A percentile compares a stretch with the other conserved stretches of the same genome.
These are phyloP conservation scores for Cryptococcus sp. DNA, from an alignment of 1,284 basidiomycete genomes.

Conservation along the genomic window DNA sequence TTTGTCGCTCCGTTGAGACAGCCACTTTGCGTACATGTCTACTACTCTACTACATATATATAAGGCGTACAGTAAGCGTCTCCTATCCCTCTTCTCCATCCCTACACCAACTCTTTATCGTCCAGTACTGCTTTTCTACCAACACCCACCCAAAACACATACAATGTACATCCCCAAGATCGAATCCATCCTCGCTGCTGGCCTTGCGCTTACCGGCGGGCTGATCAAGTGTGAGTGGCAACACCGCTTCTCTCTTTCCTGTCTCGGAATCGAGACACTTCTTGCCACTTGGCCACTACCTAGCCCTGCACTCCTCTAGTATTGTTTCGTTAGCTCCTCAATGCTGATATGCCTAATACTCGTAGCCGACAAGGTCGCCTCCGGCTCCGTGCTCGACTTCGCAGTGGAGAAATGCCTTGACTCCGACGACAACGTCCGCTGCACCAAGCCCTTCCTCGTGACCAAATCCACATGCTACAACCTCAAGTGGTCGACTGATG, in stretches of 20 bases:
- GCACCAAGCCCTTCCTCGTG: constrained; percentile 51
- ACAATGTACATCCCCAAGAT: constrained; percentile 51
- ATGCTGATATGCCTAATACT: background rate
- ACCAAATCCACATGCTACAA: constrained; percentile 49
- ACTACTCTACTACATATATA: no score
- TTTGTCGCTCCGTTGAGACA: no score
- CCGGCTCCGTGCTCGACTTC: constrained; percentile 47
- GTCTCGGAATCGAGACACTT: background rate
- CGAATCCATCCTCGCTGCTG: constrained; percentile 37
- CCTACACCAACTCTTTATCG: no score
- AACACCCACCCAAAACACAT: background rate
- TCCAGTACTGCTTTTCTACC: background rate
- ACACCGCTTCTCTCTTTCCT: no score
- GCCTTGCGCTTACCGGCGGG: constrained; percentile 37
- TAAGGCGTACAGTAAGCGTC: no score
- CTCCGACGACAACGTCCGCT: constrained; percentile 43
- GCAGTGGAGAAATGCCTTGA: constrained; percentile 51
- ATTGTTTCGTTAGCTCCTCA: background rate
- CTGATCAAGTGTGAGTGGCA: constrained; percentile 34
- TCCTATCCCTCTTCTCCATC: no score
- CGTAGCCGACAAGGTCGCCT: constrained; percentile 28
- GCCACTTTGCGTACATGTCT: no score
- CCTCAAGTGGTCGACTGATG: constrained; percentile 51
- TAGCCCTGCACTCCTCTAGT: background rate
- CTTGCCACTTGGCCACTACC: background rate